These are phyloP conservation scores for Coniochaeta prunicola DNA, from an alignment of 2,329 filamentous ascomycete genomes.

Conservation along the genomic window DNA sequence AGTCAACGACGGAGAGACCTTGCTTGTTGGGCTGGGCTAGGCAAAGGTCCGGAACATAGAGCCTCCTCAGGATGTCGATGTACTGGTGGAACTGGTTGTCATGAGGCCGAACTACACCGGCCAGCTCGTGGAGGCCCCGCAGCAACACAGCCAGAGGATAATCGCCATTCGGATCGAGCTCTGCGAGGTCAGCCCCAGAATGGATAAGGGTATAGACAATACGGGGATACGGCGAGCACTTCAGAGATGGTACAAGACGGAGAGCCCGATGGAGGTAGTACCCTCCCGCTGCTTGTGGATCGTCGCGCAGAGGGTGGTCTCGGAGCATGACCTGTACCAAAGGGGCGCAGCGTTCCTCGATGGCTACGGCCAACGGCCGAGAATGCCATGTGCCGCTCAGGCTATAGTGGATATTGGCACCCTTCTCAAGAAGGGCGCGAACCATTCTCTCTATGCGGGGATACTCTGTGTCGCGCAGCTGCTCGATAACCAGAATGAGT, in stretches of 20 bases:
- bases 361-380: not conserved
- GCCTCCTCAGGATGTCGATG: not conserved
- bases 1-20: not conserved
- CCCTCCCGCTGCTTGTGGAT: not conserved
- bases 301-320: not conserved
- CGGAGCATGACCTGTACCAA: not conserved
- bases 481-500: not conserved
- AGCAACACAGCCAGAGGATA: not conserved
- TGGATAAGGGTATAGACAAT: not conserved
- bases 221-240: not conserved
- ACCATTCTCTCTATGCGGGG: not conserved
- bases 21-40: not conserved
- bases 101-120: not conserved
- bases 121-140: not conserved
- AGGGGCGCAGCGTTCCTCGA: not conserved
- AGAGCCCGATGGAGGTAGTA: not conserved
- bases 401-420: conserved; percentile 1
- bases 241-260: not conserved
- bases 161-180: not conserved
- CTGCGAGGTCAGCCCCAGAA: not conserved
- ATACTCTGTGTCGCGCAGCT: not conserved
- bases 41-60: not conserved
- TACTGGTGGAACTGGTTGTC: not conserved
- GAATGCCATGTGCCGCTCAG: not conserved
- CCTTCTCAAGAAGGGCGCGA: not conserved